Evolutionary conservation across 2,329 filamentous ascomycete species (phyloP).

Genomic region (Sarocladium kiliense): DNA sequence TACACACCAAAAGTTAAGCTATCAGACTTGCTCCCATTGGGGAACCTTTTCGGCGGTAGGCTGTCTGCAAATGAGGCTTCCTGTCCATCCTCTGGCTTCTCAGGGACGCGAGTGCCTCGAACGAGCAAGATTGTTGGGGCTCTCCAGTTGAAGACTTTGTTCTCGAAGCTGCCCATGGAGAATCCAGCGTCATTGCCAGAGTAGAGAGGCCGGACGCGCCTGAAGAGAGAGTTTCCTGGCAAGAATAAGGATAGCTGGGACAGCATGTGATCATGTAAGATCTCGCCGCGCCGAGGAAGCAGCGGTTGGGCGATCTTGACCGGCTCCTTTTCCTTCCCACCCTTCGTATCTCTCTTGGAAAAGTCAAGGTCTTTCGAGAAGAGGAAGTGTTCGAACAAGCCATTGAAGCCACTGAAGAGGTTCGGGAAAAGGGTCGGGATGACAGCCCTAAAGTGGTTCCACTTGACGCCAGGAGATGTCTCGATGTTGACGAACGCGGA

Average conservation of each 20-base stretch:
- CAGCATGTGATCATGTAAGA: slow-evolving; percentile 58
- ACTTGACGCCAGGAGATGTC: slow-evolving; percentile 57
- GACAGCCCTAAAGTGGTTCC: slow-evolving; percentile 54
- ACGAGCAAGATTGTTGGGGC: slow-evolving; percentile 70
- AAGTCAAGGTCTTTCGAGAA: slow-evolving; percentile 69
- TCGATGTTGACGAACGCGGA: slow-evolving; percentile 63
- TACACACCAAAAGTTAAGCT: slow-evolving; percentile 64
- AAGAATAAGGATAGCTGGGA: slow-evolving; percentile 72
- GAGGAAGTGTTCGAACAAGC: slow-evolving; percentile 69
- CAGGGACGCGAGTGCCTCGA: slow-evolving; percentile 55
- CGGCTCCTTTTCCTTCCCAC: slow-evolving; percentile 16
- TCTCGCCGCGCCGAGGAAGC: slow-evolving; percentile 48
- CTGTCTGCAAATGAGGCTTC: slow-evolving; percentile 55
- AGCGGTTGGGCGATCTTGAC: slow-evolving; percentile 39
- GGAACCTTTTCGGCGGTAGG: slow-evolving; percentile 58
- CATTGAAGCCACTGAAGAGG: slow-evolving; percentile 62
- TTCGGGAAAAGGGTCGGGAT: slow-evolving; percentile 58
- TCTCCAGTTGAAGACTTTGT: slow-evolving; percentile 71
- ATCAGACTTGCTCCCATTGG: slow-evolving; percentile 42
- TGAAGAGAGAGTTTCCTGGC: slow-evolving; percentile 58
- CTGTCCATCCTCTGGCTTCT: slow-evolving; percentile 42
- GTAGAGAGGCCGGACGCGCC: slow-evolving; percentile 61
- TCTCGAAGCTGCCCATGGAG: slow-evolving; percentile 71
- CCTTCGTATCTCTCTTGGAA: slow-evolving; percentile 41
- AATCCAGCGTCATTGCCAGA: slow-evolving; percentile 67